Percentiles rank a stretch among this genome's conserved stretches.
Conservation (phyloP, 441 rosid species). For the Kokia cookei region DNA sequence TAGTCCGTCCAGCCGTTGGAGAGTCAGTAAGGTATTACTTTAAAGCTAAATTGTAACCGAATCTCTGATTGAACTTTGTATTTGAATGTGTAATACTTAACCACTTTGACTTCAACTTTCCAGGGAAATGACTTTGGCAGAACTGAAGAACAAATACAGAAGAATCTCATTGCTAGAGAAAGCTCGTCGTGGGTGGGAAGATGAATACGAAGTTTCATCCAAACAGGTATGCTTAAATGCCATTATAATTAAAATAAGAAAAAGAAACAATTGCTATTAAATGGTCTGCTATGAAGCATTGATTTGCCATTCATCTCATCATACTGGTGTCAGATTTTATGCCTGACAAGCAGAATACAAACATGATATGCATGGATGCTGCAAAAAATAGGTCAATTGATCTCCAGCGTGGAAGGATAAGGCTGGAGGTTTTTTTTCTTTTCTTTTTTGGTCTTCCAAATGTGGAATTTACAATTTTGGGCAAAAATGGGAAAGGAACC, state of each 20-base stretch:
- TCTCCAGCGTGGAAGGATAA: background rate
- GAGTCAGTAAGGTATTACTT: conserved; percentile 76
- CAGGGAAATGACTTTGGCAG: conserved; percentile 92
- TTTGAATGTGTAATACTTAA: conserved; percentile 3
- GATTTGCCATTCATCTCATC: background rate
- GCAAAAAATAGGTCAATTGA: background rate
- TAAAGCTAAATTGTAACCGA: background rate
- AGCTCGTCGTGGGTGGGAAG: conserved; percentile 90
- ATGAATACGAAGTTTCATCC: conserved; percentile 89
- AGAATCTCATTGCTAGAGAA: conserved; percentile 70
- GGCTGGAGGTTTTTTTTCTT: background rate
- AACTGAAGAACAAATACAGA: conserved; percentile 79
- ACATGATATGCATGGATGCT: background rate
- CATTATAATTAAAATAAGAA: background rate
- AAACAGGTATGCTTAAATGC: conserved; percentile 56
- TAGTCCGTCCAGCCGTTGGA: conserved; percentile 94
- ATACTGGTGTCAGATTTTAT: background rate
- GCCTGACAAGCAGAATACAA: background rate
- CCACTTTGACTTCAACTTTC: conserved; percentile 1
- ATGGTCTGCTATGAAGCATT: background rate
- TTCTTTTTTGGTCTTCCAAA: background rate
- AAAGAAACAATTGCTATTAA: background rate
- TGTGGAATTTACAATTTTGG: background rate
- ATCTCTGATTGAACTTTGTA: conserved; percentile 1
- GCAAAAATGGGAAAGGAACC: background rate